phyloP scores from a whole-genome alignment of 768 basidiomycete species.

The Scleroderma citrinum region DNA sequence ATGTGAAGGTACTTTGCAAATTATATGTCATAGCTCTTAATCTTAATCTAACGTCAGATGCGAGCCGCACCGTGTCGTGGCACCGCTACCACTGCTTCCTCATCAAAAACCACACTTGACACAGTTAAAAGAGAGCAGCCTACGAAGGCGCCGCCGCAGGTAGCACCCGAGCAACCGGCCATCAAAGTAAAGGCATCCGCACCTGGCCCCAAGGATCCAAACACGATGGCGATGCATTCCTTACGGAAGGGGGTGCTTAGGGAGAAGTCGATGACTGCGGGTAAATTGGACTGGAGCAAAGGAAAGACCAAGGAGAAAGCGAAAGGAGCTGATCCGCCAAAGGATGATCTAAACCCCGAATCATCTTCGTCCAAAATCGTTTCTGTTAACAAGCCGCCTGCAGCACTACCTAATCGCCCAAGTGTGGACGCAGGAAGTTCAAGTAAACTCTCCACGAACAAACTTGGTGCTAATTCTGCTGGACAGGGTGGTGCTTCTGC shows the following conservation, averaged over 20 bases:
- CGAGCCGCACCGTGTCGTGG: conserved; percentile 3
- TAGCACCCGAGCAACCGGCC: conserved; percentile 11
- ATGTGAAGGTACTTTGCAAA: conserved; percentile 40
- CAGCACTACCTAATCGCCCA: background rate
- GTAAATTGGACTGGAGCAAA: conserved; percentile 60
- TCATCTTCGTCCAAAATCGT: background rate
- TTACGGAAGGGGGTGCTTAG: conserved; percentile 14
- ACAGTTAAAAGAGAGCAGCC: conserved; percentile 9
- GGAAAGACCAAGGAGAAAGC: conserved; percentile 41
- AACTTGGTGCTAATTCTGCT: background rate
- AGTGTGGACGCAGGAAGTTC: background rate
- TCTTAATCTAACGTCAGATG: conserved; percentile 8
- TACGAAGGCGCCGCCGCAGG: conserved; percentile 8
- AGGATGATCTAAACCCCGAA: conserved; percentile 16
- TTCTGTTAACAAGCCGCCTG: background rate
- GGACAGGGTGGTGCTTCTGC: background rate
- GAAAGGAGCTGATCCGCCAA: conserved; percentile 3
- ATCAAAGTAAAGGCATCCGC: conserved; percentile 19
- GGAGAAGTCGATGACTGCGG: conserved; percentile 32
- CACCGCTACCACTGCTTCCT: conserved; percentile 23
- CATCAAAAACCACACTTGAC: conserved; percentile 40
- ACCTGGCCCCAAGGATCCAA: conserved; percentile 21
- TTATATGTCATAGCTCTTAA: background rate
- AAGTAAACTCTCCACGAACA: background rate
- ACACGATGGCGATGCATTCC: conserved; percentile 17